phyloP scores from a whole-genome alignment of 441 rosid genomes.

The Pelargonium fulgidum region DNA sequence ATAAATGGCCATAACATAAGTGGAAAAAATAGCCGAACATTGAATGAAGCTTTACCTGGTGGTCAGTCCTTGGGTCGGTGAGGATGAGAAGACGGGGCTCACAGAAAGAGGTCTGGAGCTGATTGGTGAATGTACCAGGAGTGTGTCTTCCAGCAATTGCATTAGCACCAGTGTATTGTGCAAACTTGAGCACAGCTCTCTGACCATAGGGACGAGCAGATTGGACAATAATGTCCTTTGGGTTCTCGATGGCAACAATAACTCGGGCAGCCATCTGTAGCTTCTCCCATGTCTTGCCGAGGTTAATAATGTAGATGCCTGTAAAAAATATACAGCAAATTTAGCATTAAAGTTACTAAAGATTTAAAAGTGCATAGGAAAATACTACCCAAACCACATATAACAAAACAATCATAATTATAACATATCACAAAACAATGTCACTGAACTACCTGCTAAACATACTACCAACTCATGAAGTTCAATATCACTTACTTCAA shows the following conservation, averaged over 20 bases:
- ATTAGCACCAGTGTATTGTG: conserved; percentile 82
- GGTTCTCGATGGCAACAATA: conserved; percentile 82
- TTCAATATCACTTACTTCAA: too few relatives aligned
- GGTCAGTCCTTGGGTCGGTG: conserved; percentile 86
- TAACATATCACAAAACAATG: too few relatives aligned
- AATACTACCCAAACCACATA: too few relatives aligned
- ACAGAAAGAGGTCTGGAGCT: conserved; percentile 76
- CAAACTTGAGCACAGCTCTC: conserved; percentile 80
- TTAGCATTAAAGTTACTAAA: too few relatives aligned
- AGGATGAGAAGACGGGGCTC: conserved; percentile 87
- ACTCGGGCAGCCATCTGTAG: conserved; percentile 81
- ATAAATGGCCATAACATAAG: background rate
- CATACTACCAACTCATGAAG: too few relatives aligned
- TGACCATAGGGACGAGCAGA: conserved; percentile 93
- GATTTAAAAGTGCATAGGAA: too few relatives aligned
- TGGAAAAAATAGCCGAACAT: background rate
- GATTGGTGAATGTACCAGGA: conserved; percentile 93
- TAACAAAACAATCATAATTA: too few relatives aligned
- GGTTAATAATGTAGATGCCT: conserved; percentile 86
- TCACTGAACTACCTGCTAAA: too few relatives aligned
- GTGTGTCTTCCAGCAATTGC: conserved; percentile 98
- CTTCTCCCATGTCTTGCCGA: conserved; percentile 93
- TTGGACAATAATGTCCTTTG: conserved; percentile 81
- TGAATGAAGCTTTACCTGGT: conserved; percentile 43
- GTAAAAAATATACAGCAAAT: background rate